Evolutionary conservation across 1,284 basidiomycete species (phyloP).

Genomic region (Leccinum griseonigrum): DNA sequence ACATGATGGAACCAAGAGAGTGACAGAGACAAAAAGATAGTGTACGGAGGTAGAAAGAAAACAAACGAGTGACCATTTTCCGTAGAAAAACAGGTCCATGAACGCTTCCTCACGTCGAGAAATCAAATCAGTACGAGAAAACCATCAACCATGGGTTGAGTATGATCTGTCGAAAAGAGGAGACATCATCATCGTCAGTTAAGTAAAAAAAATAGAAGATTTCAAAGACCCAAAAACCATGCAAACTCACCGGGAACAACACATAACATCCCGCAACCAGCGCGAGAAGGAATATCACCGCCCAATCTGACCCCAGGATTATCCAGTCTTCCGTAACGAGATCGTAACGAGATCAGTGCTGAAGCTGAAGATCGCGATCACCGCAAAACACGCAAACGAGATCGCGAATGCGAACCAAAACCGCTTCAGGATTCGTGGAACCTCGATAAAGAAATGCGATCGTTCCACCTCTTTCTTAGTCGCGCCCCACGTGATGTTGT

Average conservation of each 20-base stretch:
- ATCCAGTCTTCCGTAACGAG: conserved; percentile 36
- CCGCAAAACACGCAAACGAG: conserved; percentile 35
- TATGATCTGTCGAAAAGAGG: conserved; percentile 46
- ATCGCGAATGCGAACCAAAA: conserved; percentile 39
- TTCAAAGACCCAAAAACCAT: not conserved
- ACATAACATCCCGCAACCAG: conserved; percentile 60
- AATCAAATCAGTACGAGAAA: conserved; percentile 57
- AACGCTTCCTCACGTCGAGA: not conserved
- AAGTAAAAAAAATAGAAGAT: not conserved
- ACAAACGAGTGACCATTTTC: not conserved
- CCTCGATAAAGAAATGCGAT: conserved; percentile 86
- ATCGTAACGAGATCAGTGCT: conserved; percentile 38
- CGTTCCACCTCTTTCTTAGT: conserved; percentile 79
- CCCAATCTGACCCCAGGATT: conserved; percentile 55
- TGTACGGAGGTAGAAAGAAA: not conserved
- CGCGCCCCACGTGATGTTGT: conserved; percentile 82
- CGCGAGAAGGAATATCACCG: conserved; percentile 64
- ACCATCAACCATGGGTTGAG: conserved; percentile 81
- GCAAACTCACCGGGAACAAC: conserved; percentile 59
- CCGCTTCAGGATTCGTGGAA: conserved; percentile 75
- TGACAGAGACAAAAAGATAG: not conserved
- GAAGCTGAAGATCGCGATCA: conserved; percentile 37
- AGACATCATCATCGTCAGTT: not conserved
- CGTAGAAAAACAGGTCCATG: not conserved
- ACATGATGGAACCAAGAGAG: not conserved